Percentiles rank a stretch among this genome's conserved stretches.
Evolutionary conservation across 805 yeast genomes (phyloP).

Genomic region (Priceomyces castillae): DNA sequence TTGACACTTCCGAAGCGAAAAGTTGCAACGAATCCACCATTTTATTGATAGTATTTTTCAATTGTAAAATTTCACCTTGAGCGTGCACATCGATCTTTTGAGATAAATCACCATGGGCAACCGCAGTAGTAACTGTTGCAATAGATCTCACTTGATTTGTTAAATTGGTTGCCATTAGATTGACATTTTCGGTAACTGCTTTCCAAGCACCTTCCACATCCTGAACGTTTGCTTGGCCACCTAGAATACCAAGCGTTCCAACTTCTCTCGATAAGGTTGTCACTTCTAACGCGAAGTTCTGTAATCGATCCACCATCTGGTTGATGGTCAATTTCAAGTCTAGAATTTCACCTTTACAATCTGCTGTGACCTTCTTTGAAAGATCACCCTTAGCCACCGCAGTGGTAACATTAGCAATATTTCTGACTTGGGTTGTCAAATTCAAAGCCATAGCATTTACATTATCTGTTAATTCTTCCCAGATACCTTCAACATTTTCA

Average conservation of each 20-base stretch:
- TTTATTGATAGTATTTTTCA: conserved; percentile 82
- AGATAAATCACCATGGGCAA: conserved; percentile 83
- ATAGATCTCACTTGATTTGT: conserved; percentile 82
- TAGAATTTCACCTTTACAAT: conserved; percentile 64
- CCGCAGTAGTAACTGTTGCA: conserved; percentile 89
- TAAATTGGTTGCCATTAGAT: conserved; percentile 47
- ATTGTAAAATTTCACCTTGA: conserved; percentile 83
- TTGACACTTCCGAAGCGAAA: conserved; percentile 83
- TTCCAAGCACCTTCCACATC: conserved; percentile 53
- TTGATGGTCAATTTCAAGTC: conserved; percentile 47
- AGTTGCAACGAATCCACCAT: conserved; percentile 91
- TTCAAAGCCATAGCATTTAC: conserved; percentile 89
- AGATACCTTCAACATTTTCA: conserved; percentile 77
- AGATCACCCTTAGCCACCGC: conserved; percentile 85
- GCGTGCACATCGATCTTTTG: conserved; percentile 88
- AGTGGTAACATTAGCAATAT: conserved; percentile 83
- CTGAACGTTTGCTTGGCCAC: conserved; percentile 51
- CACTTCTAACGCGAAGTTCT: conserved; percentile 45
- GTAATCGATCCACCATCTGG: conserved; percentile 52
- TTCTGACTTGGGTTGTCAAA: conserved; percentile 83
- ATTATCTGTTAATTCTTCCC: conserved; percentile 85
- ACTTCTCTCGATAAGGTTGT: conserved; percentile 47
- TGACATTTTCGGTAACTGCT: conserved; percentile 47
- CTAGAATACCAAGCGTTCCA: conserved; percentile 46
- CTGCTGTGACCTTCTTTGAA: conserved; percentile 80